Base-by-base conservation (phyloP, 108 stramenopile genomes). In the Cylindrotheca fusiformis region DNA sequence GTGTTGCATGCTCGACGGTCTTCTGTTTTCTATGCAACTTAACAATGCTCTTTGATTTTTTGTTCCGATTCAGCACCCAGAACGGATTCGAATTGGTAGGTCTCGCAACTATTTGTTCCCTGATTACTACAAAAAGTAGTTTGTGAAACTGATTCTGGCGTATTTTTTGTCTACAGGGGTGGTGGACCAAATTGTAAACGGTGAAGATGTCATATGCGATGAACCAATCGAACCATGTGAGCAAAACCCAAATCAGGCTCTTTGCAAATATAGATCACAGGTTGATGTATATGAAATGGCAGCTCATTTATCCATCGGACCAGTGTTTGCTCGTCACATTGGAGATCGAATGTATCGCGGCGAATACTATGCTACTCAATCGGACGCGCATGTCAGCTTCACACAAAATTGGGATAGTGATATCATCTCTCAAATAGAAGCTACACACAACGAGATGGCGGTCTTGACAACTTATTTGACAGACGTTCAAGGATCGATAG, bases 281-380 rank as follows among this genome's bases (percentile, higher is more conserved):
- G 62, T 95, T 32, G 88, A 95, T 71, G 87, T 95, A 2, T 95
- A 86, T 63, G 63, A 74, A 47, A 80, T 94, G 70, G 83, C 85
- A 22, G 93, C 95, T 5, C 65, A 70, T n/a, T 44, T 89, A 31
- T 81, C 90, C 0, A 82, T 93, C 36, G 95, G 95, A 14, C 95
- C 95, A 2, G 91, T 94, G 6, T 90, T 94, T 65, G 95, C 95
- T 1, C 76, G 95, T 1, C 90, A 92, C 69, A 77, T 96, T 57
- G 92, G 92, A 27, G 72, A 90, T 75, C 78, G 95, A 5, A 51
- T 91, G 74, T 95, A 95, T 50, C 80, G 88, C 4, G 95, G 94
- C 5, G 96, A 98, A 74, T 95, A 94, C 53, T 98, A 95, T 66
- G 87, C 89, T 55, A 96, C 97, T 68, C 96, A 97, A 74, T 81